Evolutionary conservation across 768 basidiomycete species (phyloP), one percentile per base, ranked within the genome.

Genomic region (Tremella mesenterica): DNA sequence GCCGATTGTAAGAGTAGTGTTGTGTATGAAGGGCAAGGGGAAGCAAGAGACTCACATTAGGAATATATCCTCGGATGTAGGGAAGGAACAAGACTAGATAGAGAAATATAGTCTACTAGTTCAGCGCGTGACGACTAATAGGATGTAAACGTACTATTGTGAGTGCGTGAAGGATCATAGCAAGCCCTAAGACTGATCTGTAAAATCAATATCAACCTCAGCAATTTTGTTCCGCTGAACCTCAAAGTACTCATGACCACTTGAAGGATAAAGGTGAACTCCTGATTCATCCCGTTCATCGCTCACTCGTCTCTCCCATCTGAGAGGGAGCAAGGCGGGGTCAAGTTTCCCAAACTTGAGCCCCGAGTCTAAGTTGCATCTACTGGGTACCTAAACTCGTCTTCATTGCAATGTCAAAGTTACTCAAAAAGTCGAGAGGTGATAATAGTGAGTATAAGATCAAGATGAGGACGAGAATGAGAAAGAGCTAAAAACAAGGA

Each of bases 71-170:
- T 45, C 70, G 49, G 23, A 72, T 33, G 58, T 64, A 68, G 4
- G 70, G 70, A 4, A 72, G 46, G 52, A 68, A 72, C 5, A 69
- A 31, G 7, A 72, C 70, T n/a, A 72, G 63, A 52, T 72, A 72
- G 41, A 72, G 61, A 58, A 72, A 72, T 26, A 72, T 70, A 20
- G 60, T 33, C 70, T 71, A 41, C 33, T 8, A 7, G 23, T 48
- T 2, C 25, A 10, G 18, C 48, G 12, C 39, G 45, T 21, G 48
- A 50, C 29, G 7, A 25, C 12, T 44, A 27, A 4, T 43, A 7
- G 9, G 29, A 46, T 20, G 23, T 20, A 16, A 3, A 64, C 68
- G 55, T 48, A 70, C 70, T 23, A 69, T 56, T 14, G 68, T 70
- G 18, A 59, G 23, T 1, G 29, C 58, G 46, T 72, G 70, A 13